phyloP scores from a whole-genome alignment of 1,139 yeast genomes.

The Nadsonia commutata region DNA sequence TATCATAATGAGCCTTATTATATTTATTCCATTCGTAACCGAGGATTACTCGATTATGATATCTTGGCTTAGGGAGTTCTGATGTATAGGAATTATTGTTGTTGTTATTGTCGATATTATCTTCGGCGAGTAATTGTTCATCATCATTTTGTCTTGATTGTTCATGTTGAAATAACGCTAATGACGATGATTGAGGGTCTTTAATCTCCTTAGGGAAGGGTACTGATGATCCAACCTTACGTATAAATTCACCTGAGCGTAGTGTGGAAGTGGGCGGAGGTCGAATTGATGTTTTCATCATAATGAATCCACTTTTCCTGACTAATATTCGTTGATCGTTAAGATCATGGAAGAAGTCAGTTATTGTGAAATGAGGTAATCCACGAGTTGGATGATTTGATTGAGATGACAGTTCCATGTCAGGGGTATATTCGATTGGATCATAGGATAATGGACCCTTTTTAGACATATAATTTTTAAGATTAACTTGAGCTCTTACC shows the following conservation, averaged over 20 bases:
- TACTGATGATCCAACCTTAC: neutral
- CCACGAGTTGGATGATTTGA: neutral
- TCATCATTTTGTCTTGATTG: slow-evolving; percentile 7
- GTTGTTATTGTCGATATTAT: slow-evolving; percentile 4
- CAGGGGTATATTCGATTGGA: neutral
- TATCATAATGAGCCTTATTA: slow-evolving; percentile 22
- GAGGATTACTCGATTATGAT: slow-evolving; percentile 20
- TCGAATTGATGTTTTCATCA: too few species aligned
- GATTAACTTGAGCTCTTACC: neutral
- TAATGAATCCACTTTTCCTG: neutral
- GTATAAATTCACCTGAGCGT: neutral
- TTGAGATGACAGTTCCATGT: neutral
- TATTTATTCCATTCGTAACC: slow-evolving; percentile 27
- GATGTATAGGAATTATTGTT: neutral
- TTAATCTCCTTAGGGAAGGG: neutral
- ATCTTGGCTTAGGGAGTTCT: slow-evolving; percentile 18
- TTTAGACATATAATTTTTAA: neutral
- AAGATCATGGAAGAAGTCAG: neutral
- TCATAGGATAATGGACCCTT: neutral
- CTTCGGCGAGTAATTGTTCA: slow-evolving; percentile 5
- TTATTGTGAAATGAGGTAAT: neutral
- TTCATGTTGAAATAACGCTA: slow-evolving; percentile 5
- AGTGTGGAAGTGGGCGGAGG: too few species aligned
- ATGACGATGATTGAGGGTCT: slow-evolving; percentile 1
- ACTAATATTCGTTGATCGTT: neutral